Conservation (phyloP, 257 asterid genomes). For the Scutellaria barbata region DNA sequence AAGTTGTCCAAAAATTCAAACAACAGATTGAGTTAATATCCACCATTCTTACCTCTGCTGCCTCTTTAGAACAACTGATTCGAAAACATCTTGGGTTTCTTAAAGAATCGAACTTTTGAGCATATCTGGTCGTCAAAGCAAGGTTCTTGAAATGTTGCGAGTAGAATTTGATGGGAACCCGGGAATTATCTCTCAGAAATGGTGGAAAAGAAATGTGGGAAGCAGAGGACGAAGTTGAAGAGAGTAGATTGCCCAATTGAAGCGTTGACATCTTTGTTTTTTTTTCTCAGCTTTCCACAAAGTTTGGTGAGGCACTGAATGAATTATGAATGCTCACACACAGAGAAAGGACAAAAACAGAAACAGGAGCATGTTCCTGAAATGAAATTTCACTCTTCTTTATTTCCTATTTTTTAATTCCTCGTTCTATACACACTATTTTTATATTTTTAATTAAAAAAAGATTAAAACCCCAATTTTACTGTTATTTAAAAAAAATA, state of each 20-base stretch:
- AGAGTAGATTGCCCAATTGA: constrained; percentile 44
- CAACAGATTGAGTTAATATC: constrained; percentile 4
- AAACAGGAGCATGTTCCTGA: not conserved
- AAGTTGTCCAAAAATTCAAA: not conserved
- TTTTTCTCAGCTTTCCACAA: not conserved
- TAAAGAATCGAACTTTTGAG: constrained; percentile 39
- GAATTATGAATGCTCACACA: not conserved
- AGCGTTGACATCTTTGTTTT: constrained; percentile 54
- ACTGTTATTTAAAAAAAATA: too few relatives aligned
- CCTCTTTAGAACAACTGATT: constrained; percentile 57
- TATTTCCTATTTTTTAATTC: too few relatives aligned
- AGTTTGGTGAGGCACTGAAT: not conserved
- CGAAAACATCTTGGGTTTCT: constrained; percentile 38
- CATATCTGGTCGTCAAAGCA: constrained; percentile 18
- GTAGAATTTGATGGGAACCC: constrained; percentile 31
- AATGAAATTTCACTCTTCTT: too few relatives aligned
- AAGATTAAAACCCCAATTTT: too few relatives aligned
- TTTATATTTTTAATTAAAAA: too few relatives aligned
- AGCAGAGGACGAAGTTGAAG: constrained; percentile 28
- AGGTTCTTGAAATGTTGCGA: constrained; percentile 41
- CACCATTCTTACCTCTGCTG: constrained; percentile 41
- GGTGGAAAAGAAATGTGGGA: constrained; percentile 44
- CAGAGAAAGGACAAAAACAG: constrained; percentile 15
- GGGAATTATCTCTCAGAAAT: constrained; percentile 36
- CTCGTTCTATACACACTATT: too few relatives aligned